Evolutionary conservation across 345 rosid species (phyloP).

Genomic region (Corymbia maculata): DNA sequence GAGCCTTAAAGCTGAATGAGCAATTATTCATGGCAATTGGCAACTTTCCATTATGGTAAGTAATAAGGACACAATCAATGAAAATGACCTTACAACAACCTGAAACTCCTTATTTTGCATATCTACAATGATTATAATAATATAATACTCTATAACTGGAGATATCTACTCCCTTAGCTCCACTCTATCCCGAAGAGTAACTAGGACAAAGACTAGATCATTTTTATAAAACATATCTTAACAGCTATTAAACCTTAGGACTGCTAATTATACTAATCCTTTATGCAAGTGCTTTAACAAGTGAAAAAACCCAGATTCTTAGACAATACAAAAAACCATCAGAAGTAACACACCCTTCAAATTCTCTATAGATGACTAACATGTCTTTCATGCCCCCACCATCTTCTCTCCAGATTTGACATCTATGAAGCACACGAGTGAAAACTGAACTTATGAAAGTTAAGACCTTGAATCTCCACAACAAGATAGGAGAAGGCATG

Average conservation of each 20-base stretch:
- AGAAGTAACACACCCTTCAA: background rate
- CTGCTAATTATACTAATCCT: background rate
- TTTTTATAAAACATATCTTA: background rate
- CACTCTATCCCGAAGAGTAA: background rate
- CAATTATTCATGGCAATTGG: background rate
- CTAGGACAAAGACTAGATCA: background rate
- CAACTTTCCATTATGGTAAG: background rate
- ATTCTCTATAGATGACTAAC: background rate
- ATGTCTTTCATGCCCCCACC: background rate
- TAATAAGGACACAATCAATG: background rate
- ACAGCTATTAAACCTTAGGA: background rate
- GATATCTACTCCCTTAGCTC: background rate
- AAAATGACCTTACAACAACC: background rate
- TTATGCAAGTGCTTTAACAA: background rate
- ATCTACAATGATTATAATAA: background rate
- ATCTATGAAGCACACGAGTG: background rate
- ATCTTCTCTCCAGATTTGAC: background rate
- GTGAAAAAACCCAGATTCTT: background rate
- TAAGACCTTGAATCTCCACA: slow-evolving; percentile 79
- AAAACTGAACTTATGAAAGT: background rate
- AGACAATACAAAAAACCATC: background rate
- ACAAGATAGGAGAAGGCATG: slow-evolving; percentile 60
- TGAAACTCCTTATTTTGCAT: background rate
- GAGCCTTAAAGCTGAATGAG: background rate
- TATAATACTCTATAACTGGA: background rate